Conservation (phyloP, 257 asterid species). For the Sherardia arvensis region DNA sequence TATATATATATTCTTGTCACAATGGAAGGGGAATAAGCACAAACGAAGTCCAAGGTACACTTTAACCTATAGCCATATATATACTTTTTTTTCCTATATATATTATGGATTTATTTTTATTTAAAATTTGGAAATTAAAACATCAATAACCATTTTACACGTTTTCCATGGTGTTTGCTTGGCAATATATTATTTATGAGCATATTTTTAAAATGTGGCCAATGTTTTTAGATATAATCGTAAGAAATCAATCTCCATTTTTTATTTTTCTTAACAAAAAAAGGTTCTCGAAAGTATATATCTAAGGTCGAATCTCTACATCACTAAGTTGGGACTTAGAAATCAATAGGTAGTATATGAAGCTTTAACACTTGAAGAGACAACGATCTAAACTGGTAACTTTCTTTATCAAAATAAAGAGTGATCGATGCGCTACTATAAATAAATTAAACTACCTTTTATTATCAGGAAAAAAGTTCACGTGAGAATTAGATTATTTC, state of each 20-base stretch:
- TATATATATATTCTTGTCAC: neutral
- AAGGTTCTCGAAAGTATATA: conserved; percentile 7
- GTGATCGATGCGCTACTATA: no score
- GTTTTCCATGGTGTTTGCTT: neutral
- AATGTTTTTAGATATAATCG: neutral
- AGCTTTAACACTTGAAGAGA: conserved; percentile 18
- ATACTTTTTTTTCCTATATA: neutral
- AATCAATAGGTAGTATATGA: conserved; percentile 24
- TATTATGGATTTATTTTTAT: neutral
- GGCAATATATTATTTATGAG: no score
- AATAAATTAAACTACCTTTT: no score
- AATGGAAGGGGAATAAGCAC: neutral
- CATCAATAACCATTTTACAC: neutral
- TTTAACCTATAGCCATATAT: neutral
- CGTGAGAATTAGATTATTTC: no score
- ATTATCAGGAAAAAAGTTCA: no score
- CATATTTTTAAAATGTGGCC: neutral
- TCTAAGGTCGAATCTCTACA: conserved; percentile 21
- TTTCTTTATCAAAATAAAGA: no score
- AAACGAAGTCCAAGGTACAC: neutral
- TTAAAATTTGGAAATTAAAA: no score
- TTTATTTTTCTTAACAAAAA: no score
- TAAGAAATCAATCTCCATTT: neutral
- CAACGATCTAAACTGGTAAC: no score
- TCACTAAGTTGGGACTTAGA: conserved; percentile 29